These are phyloP conservation scores for Carex sylvatica DNA, from an alignment of 202 grass and related monocot species.

Conservation along the genomic window DNA sequence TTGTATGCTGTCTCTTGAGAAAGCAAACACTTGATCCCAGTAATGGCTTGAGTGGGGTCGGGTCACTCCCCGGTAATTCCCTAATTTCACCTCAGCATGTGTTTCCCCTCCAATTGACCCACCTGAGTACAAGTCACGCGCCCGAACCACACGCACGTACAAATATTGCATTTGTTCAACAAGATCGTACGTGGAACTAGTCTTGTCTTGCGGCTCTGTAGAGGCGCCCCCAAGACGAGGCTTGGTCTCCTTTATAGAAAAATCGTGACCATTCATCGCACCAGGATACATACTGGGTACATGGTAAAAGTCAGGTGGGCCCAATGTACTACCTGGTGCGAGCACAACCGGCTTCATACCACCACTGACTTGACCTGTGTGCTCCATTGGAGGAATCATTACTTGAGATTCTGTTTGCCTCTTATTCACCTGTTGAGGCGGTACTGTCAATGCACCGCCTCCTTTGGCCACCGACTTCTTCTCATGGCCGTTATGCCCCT, in stretches of 20 bases:
- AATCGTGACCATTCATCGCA: constrained; percentile 41
- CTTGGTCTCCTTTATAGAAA: constrained; percentile 74
- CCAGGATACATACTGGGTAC: constrained; percentile 30
- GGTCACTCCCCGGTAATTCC: constrained; percentile 81
- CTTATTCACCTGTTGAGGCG: constrained; percentile 31
- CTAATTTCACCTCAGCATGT: constrained; percentile 85
- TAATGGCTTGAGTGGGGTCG: constrained; percentile 34
- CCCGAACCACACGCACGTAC: constrained; percentile 79
- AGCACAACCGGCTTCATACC: constrained; percentile 42
- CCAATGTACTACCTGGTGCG: constrained; percentile 14
- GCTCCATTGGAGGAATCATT: constrained; percentile 27
- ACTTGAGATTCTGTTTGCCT: constrained; percentile 32
- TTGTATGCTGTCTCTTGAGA: constrained; percentile 81
- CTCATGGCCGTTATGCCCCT: constrained; percentile 41
- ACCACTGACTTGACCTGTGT: constrained; percentile 5
- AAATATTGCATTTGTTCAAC: constrained; percentile 94
- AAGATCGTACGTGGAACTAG: constrained; percentile 70
- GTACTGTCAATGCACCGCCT: constrained; percentile 8
- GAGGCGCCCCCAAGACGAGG: constrained; percentile 49
- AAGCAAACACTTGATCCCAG: constrained; percentile 91
- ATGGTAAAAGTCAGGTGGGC: constrained; percentile 48
- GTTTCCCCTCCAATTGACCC: constrained; percentile 34
- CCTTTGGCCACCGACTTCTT: constrained; percentile 28
- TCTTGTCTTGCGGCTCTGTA: constrained; percentile 45
- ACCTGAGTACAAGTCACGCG: constrained; percentile 41